Evolutionary conservation across 768 basidiomycete species (phyloP).

Genomic region (Clitopilus passeckerianus): DNA sequence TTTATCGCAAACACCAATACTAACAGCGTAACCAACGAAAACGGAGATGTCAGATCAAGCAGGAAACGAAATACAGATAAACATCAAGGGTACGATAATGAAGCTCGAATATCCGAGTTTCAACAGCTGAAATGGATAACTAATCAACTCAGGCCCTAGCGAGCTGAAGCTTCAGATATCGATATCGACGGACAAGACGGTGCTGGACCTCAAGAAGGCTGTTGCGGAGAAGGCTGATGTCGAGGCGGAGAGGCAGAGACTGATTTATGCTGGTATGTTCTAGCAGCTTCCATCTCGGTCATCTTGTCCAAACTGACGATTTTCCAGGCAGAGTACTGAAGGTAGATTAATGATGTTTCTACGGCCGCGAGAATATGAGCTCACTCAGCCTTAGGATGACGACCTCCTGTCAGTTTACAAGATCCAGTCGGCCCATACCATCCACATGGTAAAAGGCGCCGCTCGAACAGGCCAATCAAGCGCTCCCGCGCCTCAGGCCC

Average conservation of each 20-base stretch:
- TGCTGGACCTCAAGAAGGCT: constrained; percentile 84
- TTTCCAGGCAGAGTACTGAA: constrained; percentile 66
- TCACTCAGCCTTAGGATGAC: constrained; percentile 54
- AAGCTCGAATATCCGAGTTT: no score
- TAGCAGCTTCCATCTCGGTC: not conserved
- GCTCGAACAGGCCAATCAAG: constrained; percentile 38
- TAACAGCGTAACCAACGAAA: not conserved
- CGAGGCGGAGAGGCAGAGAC: constrained; percentile 77
- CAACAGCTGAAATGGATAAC: no score
- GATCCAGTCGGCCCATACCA: constrained; percentile 83
- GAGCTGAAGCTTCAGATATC: constrained; percentile 90
- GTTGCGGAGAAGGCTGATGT: constrained; percentile 86
- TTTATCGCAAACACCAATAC: not conserved
- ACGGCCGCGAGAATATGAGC: not conserved
- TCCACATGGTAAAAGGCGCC: constrained; percentile 91
- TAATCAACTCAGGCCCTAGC: constrained; percentile 56
- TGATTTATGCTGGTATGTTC: constrained; percentile 84
- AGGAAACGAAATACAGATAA: not conserved
- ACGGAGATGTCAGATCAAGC: not conserved
- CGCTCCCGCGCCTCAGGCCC: constrained; percentile 44
- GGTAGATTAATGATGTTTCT: constrained; percentile 25
- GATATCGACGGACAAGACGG: constrained; percentile 79
- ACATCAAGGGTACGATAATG: not conserved
- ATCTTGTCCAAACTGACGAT: not conserved
- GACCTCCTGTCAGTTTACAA: constrained; percentile 82